Evolutionary conservation across 805 yeast genomes (phyloP), one percentile per base, ranked within the genome.

Genomic region (Starmerella scarabaei): DNA sequence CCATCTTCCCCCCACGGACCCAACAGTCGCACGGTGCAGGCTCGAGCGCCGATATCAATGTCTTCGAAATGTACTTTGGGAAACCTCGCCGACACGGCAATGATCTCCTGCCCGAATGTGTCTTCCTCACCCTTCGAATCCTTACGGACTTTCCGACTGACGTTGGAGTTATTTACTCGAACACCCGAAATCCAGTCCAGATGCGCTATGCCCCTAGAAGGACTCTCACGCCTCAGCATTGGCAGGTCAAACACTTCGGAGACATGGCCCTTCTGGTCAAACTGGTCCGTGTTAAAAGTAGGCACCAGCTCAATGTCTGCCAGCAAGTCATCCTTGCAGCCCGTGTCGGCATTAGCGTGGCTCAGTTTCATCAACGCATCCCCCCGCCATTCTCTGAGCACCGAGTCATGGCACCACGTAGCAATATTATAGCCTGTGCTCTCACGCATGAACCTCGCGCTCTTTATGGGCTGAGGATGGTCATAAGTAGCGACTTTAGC

Each of bases 151-250:
- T 7, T 23, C 9, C 26, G 9, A 23, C 26, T 23, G 26, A 7
- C 26, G 26, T 23, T 7, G 26, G 7, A 11, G 9, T 11, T 63
- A 1, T 83, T 83, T 47, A 88, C 73, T 42, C 85, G 67, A 6
- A 88, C 93, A 37, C 97, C 96, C 0, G 95, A 77, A 29, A 93
- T 76, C 97, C 97, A 88, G 47, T 80, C 77, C 45, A 88, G 50
- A 42, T 38, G 50, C 31, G 36, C 49, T 5, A 45, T 27, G 3
- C 21, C 15, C 11, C 35, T 30, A 5, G 30, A 36, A 20, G 32
- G 28, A 12, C 17, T 12, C 4, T 40, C 27, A 3, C 41, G 21
- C 27, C 30, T 32, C 5, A 35, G 14, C 12, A 39, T 23, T 11
- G 44, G 41, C 16, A 45, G 21, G 14, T 36, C 46, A 35, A 51